Evolutionary conservation across 2,329 filamentous ascomycete species (phyloP), one percentile per base, ranked within the genome.

Genomic region (Exophiala oligosperma): DNA sequence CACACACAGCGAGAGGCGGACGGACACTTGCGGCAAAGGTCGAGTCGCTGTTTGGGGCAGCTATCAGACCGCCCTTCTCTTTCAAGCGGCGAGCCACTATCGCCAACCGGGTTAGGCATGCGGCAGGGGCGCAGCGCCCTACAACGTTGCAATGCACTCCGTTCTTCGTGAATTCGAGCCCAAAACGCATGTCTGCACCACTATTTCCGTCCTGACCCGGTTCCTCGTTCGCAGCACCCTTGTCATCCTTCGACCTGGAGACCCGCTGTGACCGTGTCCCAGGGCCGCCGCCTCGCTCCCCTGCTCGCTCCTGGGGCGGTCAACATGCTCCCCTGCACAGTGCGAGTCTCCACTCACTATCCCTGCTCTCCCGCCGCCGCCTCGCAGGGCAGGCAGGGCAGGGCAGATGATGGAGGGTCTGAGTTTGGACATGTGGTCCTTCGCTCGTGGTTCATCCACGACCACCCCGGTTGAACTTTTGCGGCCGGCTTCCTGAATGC

Each of bases 391-490:
- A 58, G 24, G 32, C 52, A 55, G 47, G 40, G 41, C 38, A 46
- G 21, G 21, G 38, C 50, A 44, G 40, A 50, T 29, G 46, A 52
- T 52, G 53, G 37, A 52, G 54, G 46, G 53, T 48, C 46, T 29
- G 24, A 54, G 28, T 24, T 32, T 52, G 56, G 49, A 54, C 56
- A 54, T 55, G 52, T 59, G 56, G 51, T 52, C 59, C 46, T 24
- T 32, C 37, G 44, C 48, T 49, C 41, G 35, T 51, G 51, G 49
- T 28, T 53, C 32, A 35, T 8, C 7, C 32, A 35, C 32, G 32
- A 44, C 28, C 46, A 38, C 61, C 61, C 55, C 58, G 61, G 54
- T 59, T 61, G 58, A 55, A 59, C 61, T 63, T 63, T 63, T 63
- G 61, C 43, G 44, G 56, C 37, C 41, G 47, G 51, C 11, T 47